Percentiles rank a stretch among this genome's conserved stretches.
Conservation (phyloP, 2,329 filamentous ascomycete genomes). For the Magnaporthales sp. region DNA sequence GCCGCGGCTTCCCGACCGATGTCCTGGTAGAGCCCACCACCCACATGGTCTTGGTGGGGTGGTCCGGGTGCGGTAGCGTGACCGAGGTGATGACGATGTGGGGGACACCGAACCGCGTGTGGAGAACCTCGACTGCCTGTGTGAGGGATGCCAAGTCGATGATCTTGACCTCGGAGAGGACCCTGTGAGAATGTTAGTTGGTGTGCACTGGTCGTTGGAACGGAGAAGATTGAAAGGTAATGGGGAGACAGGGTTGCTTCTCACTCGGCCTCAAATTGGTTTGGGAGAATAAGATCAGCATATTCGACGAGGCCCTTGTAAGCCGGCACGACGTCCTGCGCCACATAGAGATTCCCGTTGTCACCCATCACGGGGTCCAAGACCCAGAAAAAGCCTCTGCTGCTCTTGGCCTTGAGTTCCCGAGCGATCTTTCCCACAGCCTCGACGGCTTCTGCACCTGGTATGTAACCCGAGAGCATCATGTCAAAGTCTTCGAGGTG, state of each 20-base stretch:
- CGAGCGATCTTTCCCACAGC: constrained; percentile 77
- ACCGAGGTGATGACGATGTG: constrained; percentile 93
- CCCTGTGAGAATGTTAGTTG: constrained; percentile 35
- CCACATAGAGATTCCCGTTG: constrained; percentile 84
- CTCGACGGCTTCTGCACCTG: constrained; percentile 74
- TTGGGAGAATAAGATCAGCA: constrained; percentile 88
- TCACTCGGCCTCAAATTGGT: constrained; percentile 95
- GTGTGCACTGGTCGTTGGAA: constrained; percentile 3
- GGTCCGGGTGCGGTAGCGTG: constrained; percentile 49
- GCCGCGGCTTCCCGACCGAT: constrained; percentile 56
- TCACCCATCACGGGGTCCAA: constrained; percentile 98
- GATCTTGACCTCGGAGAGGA: constrained; percentile 80
- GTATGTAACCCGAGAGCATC: constrained; percentile 90
- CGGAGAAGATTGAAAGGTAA: neutral
- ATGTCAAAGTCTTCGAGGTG: constrained; percentile 86
- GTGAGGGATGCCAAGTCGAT: constrained; percentile 64
- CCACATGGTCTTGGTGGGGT: constrained; percentile 46
- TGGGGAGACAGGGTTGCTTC: neutral
- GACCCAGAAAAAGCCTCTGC: constrained; percentile 79
- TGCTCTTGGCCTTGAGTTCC: constrained; percentile 68
- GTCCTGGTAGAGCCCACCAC: constrained; percentile 71
- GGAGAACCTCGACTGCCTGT: constrained; percentile 67
- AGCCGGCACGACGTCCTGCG: constrained; percentile 80
- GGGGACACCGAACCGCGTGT: constrained; percentile 66
- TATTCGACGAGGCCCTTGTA: constrained; percentile 73